Base-by-base conservation (phyloP, 148 eudicot species). In the Selenicereus undatus region DNA sequence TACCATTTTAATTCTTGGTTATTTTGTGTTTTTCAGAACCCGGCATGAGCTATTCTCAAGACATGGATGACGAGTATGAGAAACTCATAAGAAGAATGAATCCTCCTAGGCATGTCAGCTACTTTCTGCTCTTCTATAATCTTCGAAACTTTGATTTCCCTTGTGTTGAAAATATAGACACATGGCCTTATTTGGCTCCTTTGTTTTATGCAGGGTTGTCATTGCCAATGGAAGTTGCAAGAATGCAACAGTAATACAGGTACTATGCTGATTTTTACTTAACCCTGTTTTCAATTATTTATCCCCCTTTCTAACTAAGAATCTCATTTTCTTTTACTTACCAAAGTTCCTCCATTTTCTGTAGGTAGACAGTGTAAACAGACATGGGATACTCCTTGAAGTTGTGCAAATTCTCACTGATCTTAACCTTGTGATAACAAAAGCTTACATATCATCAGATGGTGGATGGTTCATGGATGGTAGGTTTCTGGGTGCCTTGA, bases 391-490 rank as follows among this genome's bases (percentile, higher is more conserved):
- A 82, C 90, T 97, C 22, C 83, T 97, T 85, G 95, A 92, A 83
- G 98, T 94, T 82, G 97, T 97, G 0, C 98, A 96, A 88, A 88
- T 93, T 82, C 95, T 96, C 73, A 94, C 98, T 65, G 99, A 96
- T 89, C 89, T 93, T 72, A 94, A 91, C 74, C 87, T 96, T 79
- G 84, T 89, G 73, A 87, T 96, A 22, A 92, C 89, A 13, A 92
- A 91, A 85, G 98, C 99, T 76, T 96, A 96, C 84, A 96, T 96
- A 80, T 92, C 95, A 21, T 96, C 99, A 51, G 99, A 96, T 88
- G 99, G 98, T 50, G 93, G 92, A 79, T 96, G 99, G 99, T 96
- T 93, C 81, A 93, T 93, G 97, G 97, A 93, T 89, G 97, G 94
- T 90, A 89, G 12, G 42, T 30, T 36, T 26, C 22, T 24, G 29